phyloP scores from a whole-genome alignment of 257 asterid genomes.

The Solanum bukasovii region DNA sequence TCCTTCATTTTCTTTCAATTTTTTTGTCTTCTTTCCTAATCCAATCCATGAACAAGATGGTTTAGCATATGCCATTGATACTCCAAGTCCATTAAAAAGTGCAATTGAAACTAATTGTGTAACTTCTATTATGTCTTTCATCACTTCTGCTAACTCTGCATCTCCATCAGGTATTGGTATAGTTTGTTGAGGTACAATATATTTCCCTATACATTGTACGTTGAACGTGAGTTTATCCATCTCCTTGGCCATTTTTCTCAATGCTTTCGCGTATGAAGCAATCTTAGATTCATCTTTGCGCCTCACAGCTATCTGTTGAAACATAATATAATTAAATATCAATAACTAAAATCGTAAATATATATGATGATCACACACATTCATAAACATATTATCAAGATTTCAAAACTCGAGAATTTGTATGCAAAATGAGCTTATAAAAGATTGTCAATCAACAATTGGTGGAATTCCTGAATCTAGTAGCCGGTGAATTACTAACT shows the following conservation, averaged over 20 bases:
- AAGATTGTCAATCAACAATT: background rate
- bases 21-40: conserved; percentile 33
- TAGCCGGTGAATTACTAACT: no score
- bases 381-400: no score
- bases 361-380: no score
- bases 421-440: no score
- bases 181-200: background rate
- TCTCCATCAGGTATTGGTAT: conserved; percentile 20
- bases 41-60: conserved; percentile 24
- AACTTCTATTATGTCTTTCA: conserved; percentile 43
- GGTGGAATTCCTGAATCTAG: background rate
- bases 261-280: conserved; percentile 20
- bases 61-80: conserved; percentile 35
- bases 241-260: conserved; percentile 46
- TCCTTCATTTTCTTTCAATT: conserved; percentile 23
- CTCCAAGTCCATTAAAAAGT: conserved; percentile 42
- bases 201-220: conserved; percentile 20
- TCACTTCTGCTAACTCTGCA: conserved; percentile 32
- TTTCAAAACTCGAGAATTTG: no score
- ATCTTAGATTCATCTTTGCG: conserved; percentile 33
- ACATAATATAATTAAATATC: background rate
- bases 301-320: conserved; percentile 28
- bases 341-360: background rate
- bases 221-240: conserved; percentile 27
- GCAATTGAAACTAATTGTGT: conserved; percentile 37